Base-by-base conservation (phyloP, 345 rosid genomes). In the Garcia nutans region DNA sequence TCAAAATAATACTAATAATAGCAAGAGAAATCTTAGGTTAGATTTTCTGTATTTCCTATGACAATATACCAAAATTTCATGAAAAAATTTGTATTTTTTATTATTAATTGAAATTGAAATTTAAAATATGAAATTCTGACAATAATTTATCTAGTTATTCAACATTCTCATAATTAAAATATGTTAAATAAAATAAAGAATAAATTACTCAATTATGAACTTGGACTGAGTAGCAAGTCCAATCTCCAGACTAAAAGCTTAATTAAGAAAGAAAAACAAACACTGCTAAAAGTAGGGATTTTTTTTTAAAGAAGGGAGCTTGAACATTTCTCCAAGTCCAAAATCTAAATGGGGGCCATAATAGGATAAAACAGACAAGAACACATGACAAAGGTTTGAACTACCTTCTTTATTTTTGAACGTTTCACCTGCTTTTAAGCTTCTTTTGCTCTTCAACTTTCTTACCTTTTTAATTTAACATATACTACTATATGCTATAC, bases 341-440 rank as follows among this genome's bases (percentile, higher is more conserved):
- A 15, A 22, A 22, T 58, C 65, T 1, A 23, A 60, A 60, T 22
- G 68, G 76, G 76, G 68, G 47, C 58, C 57, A 19, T 45, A 6
- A 49, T n/a, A 5, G 33, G 63, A 42, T 68, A 26, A 33, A 20
- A n/a, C 58, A 78, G 80, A 77, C 76, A 80, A 70, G 56, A 69
- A 67, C 77, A 74, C 65, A 61, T 65, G 71, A 65, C 74, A 81
- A 47, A 5, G 65, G 47, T 54, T 26, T 37, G 26, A 70, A 77
- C 63, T 70, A 64, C 71, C 64, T 22, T 76, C 70, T 65, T 64
- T 37, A 33, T 33, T 81, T 80, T 84, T 86, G 84, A 84, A 87
- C 81, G 73, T 54, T 80, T 85, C 79, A 86, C 81, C 66, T 59
- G 6, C 61, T 23, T 22, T 64, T 26, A 16, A 13, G 11, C 11